Percentiles rank a stretch among this genome's conserved stretches.
Evolutionary conservation across 139 green algal genomes (phyloP).

Genomic region (Pseudopediastrum boryanum): DNA sequence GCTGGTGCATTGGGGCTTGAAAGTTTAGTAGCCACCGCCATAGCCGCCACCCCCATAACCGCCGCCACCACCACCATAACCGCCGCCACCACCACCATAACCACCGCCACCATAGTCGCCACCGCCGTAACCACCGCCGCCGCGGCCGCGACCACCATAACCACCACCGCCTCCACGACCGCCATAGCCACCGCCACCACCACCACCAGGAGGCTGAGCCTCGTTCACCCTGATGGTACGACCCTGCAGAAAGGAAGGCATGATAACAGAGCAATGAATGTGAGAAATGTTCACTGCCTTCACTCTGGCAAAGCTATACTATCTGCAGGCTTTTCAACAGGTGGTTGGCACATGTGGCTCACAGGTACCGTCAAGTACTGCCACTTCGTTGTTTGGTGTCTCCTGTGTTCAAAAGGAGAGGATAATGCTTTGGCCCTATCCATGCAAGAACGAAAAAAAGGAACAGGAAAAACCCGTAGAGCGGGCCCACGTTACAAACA

Average conservation of each 20-base stretch:
- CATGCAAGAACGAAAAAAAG: too few relatives aligned
- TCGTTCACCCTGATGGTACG: constrained; percentile 39
- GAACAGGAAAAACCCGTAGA: too few relatives aligned
- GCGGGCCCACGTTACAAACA: too few relatives aligned
- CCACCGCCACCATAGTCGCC: neutral
- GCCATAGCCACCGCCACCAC: neutral
- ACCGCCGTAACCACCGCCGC: too few relatives aligned
- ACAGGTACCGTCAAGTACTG: too few relatives aligned
- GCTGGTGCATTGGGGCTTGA: neutral
- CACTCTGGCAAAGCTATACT: neutral
- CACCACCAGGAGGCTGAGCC: neutral
- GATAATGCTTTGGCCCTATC: too few relatives aligned
- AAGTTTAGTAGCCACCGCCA: neutral
- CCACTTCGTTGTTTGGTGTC: too few relatives aligned
- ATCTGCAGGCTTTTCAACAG: too few relatives aligned
- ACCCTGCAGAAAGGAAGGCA: constrained; percentile 8
- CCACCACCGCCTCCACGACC: neutral
- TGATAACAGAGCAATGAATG: neutral
- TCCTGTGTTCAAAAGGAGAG: too few relatives aligned
- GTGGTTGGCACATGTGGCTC: too few relatives aligned
- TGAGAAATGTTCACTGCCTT: neutral
- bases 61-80: neutral
- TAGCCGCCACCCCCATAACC: neutral
- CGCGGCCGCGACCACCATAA: too few relatives aligned
- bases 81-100: neutral